Base-by-base conservation (phyloP, 176 grass and related monocot species). In the Triticum timopheevii region DNA sequence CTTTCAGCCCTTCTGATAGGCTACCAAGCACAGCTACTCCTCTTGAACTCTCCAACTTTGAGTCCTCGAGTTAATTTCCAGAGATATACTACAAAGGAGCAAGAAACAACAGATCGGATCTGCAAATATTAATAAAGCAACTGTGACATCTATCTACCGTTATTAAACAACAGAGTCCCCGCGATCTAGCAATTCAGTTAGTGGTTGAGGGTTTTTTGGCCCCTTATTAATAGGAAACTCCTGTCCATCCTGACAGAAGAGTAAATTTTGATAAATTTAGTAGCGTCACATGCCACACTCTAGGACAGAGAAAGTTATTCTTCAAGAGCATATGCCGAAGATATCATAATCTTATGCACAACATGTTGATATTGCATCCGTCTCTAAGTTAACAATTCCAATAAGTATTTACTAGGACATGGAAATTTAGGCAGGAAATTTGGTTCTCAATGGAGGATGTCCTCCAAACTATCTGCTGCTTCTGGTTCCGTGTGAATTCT, bases 1-100 rank as follows among this genome's bases (percentile, higher is more conserved):
- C 73, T 98, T 79, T 87, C 96, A 35, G 93, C 90, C 68, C 80
- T 98, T 83, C 38, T 98, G 85, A 89, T 92, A 64, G 88, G 96
- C 40, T 94, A 98, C 75, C 96, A 95, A 85, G 83, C 88, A 79
- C 92, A 95, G 89, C 93, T 92, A 84, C 52, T 68, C 71, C 71
- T 42, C 7, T 64, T 76, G 0, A 73, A 72, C 77, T 84, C 13
- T 25, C 19, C 16, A 36, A 76, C 24, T 49, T 28, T 76, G 23
- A 20, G 56, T 19, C 52, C 2, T 20, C 16, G 20, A 3, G 50
- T 72, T 42, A 13, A 69, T 2, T 63, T 75, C 28, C 47, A 34
- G 20, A 68, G 58, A 15, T 9, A 31, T 75, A 30, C 12, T 75
- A 30, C 12, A 36, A 30, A 52, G 49, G 30, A 64, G 15, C 22